A percentile compares a stretch with the other conserved stretches of the same genome.
These are phyloP conservation scores for Isabelozyma heimii DNA, from an alignment of 805 yeast genomes.

Conservation along the genomic window DNA sequence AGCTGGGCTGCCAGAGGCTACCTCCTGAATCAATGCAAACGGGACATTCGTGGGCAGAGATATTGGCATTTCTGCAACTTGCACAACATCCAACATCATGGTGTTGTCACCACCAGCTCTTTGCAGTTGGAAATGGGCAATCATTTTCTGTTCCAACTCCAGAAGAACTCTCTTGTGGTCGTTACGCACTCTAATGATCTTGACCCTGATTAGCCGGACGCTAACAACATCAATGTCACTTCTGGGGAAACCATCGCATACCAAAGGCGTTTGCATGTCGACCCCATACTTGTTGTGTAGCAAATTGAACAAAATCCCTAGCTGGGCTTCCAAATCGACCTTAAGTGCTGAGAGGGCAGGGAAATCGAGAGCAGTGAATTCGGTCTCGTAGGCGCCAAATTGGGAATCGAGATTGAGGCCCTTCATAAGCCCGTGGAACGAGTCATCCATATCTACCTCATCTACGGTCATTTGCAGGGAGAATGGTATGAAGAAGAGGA, in stretches of 20 bases:
- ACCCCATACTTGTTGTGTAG: conserved; percentile 44
- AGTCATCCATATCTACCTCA: conserved; percentile 9
- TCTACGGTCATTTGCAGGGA: neutral
- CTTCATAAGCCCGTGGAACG: conserved; percentile 26
- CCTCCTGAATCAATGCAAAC: conserved; percentile 53
- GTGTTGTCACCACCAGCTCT: neutral
- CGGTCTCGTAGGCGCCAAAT: conserved; percentile 16
- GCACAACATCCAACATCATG: too few relatives aligned
- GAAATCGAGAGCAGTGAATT: conserved; percentile 8
- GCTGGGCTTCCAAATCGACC: conserved; percentile 22
- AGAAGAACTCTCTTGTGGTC: conserved; percentile 56
- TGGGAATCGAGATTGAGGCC: conserved; percentile 19
- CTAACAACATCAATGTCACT: conserved; percentile 74
- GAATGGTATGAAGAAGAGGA: neutral
- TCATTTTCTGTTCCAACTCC: conserved; percentile 46
- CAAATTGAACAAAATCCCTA: conserved; percentile 33
- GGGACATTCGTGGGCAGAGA: conserved; percentile 29
- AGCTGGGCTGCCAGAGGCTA: conserved; percentile 58
- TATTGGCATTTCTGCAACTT: neutral
- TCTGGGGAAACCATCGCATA: conserved; percentile 83
- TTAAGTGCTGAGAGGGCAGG: conserved; percentile 10
- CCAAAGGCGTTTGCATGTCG: conserved; percentile 63
- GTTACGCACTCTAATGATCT: conserved; percentile 65
- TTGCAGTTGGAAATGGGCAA: conserved; percentile 34
- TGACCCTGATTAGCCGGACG: conserved; percentile 59